Base-by-base conservation (phyloP, 1,284 basidiomycete genomes). In the Chondrostereum purpureum region DNA sequence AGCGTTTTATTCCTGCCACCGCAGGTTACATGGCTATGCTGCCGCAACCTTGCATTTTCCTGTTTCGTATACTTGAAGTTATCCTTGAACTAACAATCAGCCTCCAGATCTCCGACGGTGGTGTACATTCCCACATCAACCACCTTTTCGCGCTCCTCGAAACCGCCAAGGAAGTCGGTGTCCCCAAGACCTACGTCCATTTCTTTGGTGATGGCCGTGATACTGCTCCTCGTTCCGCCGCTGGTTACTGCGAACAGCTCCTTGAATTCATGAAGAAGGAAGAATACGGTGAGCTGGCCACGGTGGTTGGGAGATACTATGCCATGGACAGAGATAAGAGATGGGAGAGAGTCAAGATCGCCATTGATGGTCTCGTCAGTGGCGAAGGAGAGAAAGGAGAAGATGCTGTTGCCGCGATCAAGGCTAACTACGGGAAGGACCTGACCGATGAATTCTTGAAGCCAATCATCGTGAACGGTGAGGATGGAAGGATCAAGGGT, bases 291-390 rank as follows among this genome's bases (percentile, higher is more conserved):
- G 71, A 81, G 57, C 67, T 94, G 46, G 83, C 88, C 8, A 92
- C 89, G 5, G 73, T 93, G 43, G 70, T 92, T 21, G 91, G 91
- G 3, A 70, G 92, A 41, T 95, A 95, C 74, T 95, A 93, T 56
- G 92, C 91, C 35, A 94, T 94, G 92, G 92, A 94, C 66, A 81
- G 92, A 37, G 92, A 95, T 64, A 94, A 93, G 74, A 80, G 92
- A 46, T 94, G 92, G 91, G 92, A 95, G 61, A 77, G 91, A 38
- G 64, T 95, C 62, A 91, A 91, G 74, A 72, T 91, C 50, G 91
- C 91, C 6, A 73, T 93, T 3, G 90, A 94, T 41, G 88, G 81
- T 3, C 75, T 95, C 27, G 76, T 91, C 2, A 71, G 77, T 41
- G 91, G 89, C 5, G 76, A 73, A 48, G 88, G 89, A 4, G 84